Percentiles rank a stretch among this genome's conserved stretches.
phyloP scores from a whole-genome alignment of 768 basidiomycete genomes.

The Calocera viscosa region DNA sequence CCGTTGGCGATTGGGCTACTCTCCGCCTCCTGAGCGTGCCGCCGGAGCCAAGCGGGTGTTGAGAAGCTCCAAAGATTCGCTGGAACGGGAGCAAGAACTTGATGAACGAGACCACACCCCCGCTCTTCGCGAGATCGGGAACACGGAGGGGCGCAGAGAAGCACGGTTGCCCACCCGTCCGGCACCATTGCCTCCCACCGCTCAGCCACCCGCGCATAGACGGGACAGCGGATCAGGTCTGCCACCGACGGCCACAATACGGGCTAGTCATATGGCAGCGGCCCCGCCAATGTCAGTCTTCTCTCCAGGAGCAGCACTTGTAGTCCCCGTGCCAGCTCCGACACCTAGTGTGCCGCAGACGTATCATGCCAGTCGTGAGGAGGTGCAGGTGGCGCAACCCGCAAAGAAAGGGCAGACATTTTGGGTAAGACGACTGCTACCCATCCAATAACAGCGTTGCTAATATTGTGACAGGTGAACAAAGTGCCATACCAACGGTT shows the following conservation, averaged over 20 bases:
- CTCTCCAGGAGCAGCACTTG: background rate
- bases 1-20: background rate
- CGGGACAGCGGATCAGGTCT: background rate
- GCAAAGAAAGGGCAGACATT: background rate
- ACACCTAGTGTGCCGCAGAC: background rate
- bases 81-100: background rate
- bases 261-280: background rate
- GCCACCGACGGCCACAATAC: background rate
- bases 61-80: background rate
- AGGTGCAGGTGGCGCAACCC: background rate
- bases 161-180: background rate
- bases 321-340: background rate
- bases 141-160: background rate
- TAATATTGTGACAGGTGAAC: slow-evolving; percentile 41
- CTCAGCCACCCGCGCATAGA: background rate
- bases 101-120: background rate
- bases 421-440: background rate
- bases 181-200: background rate
- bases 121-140: background rate
- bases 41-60: background rate
- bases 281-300: background rate
- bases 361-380: background rate
- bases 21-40: background rate
- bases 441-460: background rate
- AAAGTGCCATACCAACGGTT: slow-evolving; percentile 71